Conservation (phyloP, 164 flowering plant genomes). For the Annona squamosa region DNA sequence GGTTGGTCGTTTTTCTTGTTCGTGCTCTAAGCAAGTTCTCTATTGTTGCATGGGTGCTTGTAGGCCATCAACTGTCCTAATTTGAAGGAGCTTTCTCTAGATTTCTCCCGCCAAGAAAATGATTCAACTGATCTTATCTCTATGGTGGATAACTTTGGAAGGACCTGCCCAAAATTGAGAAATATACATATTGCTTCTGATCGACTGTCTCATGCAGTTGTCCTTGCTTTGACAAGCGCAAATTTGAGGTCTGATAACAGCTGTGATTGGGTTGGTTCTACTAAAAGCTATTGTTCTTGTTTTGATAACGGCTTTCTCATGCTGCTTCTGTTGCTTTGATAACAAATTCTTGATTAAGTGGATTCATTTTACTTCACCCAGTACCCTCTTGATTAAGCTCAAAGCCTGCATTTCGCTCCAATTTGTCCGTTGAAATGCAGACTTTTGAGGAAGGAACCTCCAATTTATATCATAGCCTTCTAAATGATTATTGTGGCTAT, state of each 20-base stretch:
- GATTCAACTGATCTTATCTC: conserved; percentile 67
- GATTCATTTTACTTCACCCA: no score
- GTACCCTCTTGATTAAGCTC: no score
- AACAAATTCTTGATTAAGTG: no score
- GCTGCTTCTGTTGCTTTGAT: no score
- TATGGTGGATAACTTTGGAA: conserved; percentile 64
- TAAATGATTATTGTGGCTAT: neutral
- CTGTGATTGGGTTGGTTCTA: no score
- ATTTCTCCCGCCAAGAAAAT: conserved; percentile 69
- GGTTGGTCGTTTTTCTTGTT: neutral
- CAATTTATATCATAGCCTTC: neutral
- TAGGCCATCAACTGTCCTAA: conserved; percentile 87
- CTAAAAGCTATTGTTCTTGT: no score
- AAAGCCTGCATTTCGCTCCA: neutral
- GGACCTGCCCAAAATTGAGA: conserved; percentile 66
- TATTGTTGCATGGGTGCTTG: conserved; percentile 1
- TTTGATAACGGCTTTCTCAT: no score
- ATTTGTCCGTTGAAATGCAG: neutral
- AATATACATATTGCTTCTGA: conserved; percentile 83
- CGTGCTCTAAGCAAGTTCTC: neutral
- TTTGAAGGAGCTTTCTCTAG: conserved; percentile 76
- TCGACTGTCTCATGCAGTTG: conserved; percentile 68
- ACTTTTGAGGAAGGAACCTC: neutral
- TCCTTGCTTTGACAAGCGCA: conserved; percentile 80
- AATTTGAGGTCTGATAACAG: conserved; percentile 58